Conservation (phyloP, 192 early-diverging fungal species). For the Piromyces finnis region DNA sequence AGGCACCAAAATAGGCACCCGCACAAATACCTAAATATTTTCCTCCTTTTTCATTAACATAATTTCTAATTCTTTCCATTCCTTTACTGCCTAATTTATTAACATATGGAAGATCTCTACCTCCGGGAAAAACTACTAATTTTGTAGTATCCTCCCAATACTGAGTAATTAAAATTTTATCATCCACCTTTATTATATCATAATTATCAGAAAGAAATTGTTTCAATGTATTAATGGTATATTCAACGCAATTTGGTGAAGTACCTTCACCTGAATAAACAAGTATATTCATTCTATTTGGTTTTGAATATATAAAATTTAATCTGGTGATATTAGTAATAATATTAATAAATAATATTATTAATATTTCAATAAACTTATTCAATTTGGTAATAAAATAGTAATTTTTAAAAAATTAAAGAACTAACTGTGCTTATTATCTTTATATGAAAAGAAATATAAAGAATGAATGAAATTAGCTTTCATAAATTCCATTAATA, state of each 20-base stretch:
- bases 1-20: conserved; percentile 67
- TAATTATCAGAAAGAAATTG: conserved; percentile 58
- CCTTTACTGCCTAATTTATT: conserved; percentile 41
- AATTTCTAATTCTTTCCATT: conserved; percentile 27
- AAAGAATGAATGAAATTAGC: no score
- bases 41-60: conserved; percentile 34
- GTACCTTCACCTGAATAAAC: conserved; percentile 71
- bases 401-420: no score
- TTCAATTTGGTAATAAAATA: background rate
- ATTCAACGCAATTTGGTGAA: conserved; percentile 28
- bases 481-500: no score
- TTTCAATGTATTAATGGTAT: conserved; percentile 53
- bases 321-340: background rate
- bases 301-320: background rate
- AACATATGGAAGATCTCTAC: conserved; percentile 68
- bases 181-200: conserved; percentile 18
- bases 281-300: conserved; percentile 51
- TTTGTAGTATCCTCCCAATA: conserved; percentile 30
- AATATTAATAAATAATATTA: background rate
- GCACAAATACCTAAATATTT: conserved; percentile 85
- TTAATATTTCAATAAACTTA: background rate
- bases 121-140: conserved; percentile 76
- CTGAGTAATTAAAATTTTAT: background rate
- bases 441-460: no score
- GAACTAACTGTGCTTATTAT: no score